Conservation (phyloP, 169 alveolate genomes). For the Plasmodium chabaudi region DNA sequence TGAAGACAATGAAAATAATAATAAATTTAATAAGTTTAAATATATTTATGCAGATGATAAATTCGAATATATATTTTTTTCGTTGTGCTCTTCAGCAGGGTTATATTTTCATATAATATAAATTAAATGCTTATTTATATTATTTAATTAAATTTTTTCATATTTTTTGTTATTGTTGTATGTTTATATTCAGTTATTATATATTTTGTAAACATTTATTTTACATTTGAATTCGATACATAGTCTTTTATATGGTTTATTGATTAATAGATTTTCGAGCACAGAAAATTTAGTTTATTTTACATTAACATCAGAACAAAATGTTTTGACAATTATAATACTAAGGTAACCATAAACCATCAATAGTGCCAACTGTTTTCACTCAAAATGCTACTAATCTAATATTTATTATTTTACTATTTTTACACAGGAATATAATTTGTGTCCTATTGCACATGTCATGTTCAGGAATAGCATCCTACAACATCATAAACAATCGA, state of each 20-base stretch:
- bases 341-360: conserved; percentile 30
- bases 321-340: conserved; percentile 33
- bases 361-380: not conserved
- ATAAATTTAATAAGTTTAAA: conserved; percentile 17
- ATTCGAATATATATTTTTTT: conserved; percentile 59
- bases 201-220: not conserved
- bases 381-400: not conserved
- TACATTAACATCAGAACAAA: conserved; percentile 32
- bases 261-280: conserved; percentile 54
- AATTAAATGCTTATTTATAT: not conserved
- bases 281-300: conserved; percentile 59
- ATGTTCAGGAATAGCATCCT: conserved; percentile 61
- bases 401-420: conserved; percentile 5
- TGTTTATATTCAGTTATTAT: not conserved
- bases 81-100: conserved; percentile 76
- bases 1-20: conserved; percentile 9
- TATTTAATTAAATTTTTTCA: not conserved
- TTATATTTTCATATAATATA: conserved; percentile 10
- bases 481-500: conserved; percentile 14
- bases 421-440: conserved; percentile 37
- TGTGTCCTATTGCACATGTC: conserved; percentile 73
- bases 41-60: conserved; percentile 36
- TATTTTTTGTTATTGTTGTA: not conserved
- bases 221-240: not conserved
- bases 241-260: not conserved